phyloP scores from a whole-genome alignment of 768 basidiomycete species.

The Tulasnella sp. region DNA sequence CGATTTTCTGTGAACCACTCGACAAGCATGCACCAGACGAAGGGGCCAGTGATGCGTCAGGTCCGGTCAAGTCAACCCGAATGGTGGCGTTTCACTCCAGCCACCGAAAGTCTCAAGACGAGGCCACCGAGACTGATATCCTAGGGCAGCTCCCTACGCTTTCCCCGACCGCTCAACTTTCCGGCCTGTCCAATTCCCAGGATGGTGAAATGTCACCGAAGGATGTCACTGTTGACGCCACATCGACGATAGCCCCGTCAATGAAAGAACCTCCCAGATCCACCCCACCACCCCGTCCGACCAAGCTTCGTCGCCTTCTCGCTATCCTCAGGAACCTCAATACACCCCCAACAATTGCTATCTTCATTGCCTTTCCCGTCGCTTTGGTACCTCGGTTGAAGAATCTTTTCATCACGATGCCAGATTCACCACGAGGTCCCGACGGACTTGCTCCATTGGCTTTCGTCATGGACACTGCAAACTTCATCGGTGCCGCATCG shows the following conservation, averaged over 20 bases:
- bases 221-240: background rate
- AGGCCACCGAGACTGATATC: background rate
- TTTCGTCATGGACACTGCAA: constrained; percentile 42
- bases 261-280: background rate
- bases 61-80: background rate
- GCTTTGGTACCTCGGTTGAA: constrained; percentile 46
- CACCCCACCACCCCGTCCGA: background rate
- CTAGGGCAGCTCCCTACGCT: background rate
- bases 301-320: background rate
- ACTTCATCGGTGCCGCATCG: constrained; percentile 49
- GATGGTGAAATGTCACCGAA: background rate
- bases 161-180: background rate
- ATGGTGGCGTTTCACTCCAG: background rate
- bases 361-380: constrained; percentile 43
- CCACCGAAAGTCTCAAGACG: background rate
- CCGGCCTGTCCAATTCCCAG: background rate
- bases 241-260: constrained; percentile 17
- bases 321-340: constrained; percentile 31
- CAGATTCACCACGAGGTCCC: constrained; percentile 37
- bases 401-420: constrained; percentile 43
- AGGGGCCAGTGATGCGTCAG: background rate
- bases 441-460: constrained; percentile 58
- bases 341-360: constrained; percentile 40
- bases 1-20: background rate
- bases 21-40: background rate